These are phyloP conservation scores for Pseudopithomyces maydicus DNA, from an alignment of 2,329 filamentous ascomycete species.

Conservation along the genomic window DNA sequence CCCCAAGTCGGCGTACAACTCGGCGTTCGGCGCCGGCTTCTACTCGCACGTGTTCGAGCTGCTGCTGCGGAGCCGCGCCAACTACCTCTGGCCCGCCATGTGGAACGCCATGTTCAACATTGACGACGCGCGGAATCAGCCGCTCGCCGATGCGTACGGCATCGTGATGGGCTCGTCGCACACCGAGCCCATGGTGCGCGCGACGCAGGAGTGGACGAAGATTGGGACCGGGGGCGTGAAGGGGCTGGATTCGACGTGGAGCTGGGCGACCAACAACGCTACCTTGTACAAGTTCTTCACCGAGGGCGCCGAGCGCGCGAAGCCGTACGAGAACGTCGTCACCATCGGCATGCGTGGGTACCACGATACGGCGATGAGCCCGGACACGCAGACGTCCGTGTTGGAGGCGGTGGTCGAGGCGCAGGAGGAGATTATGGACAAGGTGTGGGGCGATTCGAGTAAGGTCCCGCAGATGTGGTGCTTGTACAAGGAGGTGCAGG, in stretches of 20 bases:
- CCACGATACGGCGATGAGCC: conserved; percentile 67
- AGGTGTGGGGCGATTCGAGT: conserved; percentile 59
- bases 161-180: conserved; percentile 76
- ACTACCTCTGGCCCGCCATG: conserved; percentile 76
- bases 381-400: conserved; percentile 61
- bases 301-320: conserved; percentile 68
- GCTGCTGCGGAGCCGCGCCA: conserved; percentile 70
- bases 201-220: conserved; percentile 57
- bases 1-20: conserved; percentile 50
- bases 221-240: conserved; percentile 44
- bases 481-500: conserved; percentile 75
- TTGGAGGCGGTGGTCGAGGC: conserved; percentile 65
- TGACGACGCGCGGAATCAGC: conserved; percentile 71
- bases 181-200: conserved; percentile 71
- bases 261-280: conserved; percentile 71
- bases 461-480: conserved; percentile 73
- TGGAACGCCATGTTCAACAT: conserved; percentile 76
- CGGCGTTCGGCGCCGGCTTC: conserved; percentile 62
- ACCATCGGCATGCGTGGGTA: conserved; percentile 73
- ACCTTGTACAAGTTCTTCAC: conserved; percentile 72
- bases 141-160: conserved; percentile 73
- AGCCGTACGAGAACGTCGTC: conserved; percentile 69
- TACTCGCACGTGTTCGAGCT: conserved; percentile 74
- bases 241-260: conserved; percentile 62
- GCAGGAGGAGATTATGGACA: conserved; percentile 63